These are phyloP conservation scores for sunflower (Helianthus annuus) DNA, from an alignment of 129 eudicot species.

Conservation along the genomic window DNA sequence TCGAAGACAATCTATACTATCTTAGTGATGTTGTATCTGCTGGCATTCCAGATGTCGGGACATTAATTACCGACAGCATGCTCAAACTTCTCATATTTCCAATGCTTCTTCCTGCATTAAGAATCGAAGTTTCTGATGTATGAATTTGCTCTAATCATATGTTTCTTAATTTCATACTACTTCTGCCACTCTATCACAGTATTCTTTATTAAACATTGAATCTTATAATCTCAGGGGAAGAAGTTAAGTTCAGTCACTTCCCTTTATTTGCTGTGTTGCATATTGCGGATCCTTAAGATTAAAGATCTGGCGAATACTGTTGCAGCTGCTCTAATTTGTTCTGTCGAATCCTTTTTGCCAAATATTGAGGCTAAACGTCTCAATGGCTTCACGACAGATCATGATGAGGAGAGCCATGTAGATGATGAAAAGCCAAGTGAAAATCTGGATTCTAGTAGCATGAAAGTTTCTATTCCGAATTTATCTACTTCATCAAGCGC, in stretches of 20 bases:
- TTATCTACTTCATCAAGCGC: constrained; percentile 38
- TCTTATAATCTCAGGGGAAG: constrained; percentile 52
- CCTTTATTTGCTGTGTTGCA: constrained; percentile 79
- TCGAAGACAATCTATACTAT: constrained; percentile 91
- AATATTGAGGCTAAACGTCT: constrained; percentile 49
- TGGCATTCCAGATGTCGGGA: constrained; percentile 97
- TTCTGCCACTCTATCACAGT: constrained; percentile 5
- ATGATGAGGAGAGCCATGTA: constrained; percentile 35
- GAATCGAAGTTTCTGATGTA: constrained; percentile 54
- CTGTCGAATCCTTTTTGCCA: constrained; percentile 43
- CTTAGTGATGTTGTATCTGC: constrained; percentile 94
- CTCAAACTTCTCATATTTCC: constrained; percentile 81
- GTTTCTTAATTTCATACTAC: constrained; percentile 19
- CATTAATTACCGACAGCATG: constrained; percentile 66
- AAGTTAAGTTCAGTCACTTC: constrained; percentile 66
- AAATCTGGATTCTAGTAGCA: constrained; percentile 39
- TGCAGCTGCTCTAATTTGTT: constrained; percentile 84
- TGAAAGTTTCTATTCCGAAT: constrained; percentile 37
- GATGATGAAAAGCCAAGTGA: constrained; percentile 33
- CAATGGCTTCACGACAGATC: constrained; percentile 47
- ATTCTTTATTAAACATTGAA: constrained; percentile 27
- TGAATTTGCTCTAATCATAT: constrained; percentile 20
- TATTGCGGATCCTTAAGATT: constrained; percentile 89
- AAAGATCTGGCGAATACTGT: constrained; percentile 89
- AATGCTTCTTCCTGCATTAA: constrained; percentile 77